Base-by-base conservation (phyloP, 495 filamentous ascomycete genomes). In the Tuber microsphaerosporum region DNA sequence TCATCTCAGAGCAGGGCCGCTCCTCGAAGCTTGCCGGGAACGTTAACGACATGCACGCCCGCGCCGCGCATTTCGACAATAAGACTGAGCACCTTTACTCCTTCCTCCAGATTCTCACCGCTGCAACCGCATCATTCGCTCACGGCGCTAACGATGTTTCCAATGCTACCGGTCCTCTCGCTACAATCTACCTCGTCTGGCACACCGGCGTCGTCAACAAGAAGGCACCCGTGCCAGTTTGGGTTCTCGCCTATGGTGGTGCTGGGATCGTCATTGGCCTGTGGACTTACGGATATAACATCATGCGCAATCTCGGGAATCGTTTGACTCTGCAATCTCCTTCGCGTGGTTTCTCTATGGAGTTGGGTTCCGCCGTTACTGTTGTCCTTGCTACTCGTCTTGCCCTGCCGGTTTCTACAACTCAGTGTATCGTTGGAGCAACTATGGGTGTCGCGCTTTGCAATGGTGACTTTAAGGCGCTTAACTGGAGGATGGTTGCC, bases 121-220 rank as follows among this genome's bases (percentile, higher is more conserved):
- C 92, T 71, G 89, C 88, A 83, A 92, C 91, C 39, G 89, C 90
- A 9, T 92, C 91, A 2, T 92, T 94, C 74, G 89, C 91, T 3
- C 92, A 94, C 84, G 92, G 92, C 72, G 90, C 91, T 80, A 94
- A 94, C 83, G 92, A 93, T 82, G 88, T 93, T 75, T 86, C 89
- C 69, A 93, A 93, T 85, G 91, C 92, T 20, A 89, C 93, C 77
- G 92, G 92, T 17, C 91, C 91, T 42, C 92, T 87, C 84, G 88
- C 91, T 48, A 90, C 88, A 71, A 89, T 92, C 82, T 93, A 89
- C 86, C 83, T 89, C 39, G 86, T 90, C 77, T 94, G 91, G 91
- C 83, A 84, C 20, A 83, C 85, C 2, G 88, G 87, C 14, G 83
- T 88, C 8, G 82, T 85, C 68, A 82, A 81, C 2, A 81, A 80